Evolutionary conservation across 305 asterid genomes (phyloP).

Genomic region (Fraxinus xanthoxyloides): DNA sequence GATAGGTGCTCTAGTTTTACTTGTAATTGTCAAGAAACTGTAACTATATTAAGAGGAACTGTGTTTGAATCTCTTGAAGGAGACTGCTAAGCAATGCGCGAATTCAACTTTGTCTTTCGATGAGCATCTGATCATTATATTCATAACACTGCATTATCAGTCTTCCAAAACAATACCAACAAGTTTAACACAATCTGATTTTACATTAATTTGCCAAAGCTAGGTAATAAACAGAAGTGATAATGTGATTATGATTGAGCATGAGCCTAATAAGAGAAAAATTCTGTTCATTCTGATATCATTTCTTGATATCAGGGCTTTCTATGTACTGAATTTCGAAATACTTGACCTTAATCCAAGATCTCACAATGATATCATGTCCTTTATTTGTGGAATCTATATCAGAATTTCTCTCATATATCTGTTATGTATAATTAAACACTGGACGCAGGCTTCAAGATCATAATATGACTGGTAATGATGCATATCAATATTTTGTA

Average conservation of each 20-base stretch:
- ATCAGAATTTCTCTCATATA: not conserved
- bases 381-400: not conserved
- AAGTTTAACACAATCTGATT: not conserved
- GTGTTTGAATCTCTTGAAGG: not conserved
- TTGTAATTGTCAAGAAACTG: not conserved
- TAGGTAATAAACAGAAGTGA: not conserved
- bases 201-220: not conserved
- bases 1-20: not conserved
- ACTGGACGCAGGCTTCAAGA: constrained; percentile 68
- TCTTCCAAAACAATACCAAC: not conserved
- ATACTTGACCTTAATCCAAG: not conserved
- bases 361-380: not conserved
- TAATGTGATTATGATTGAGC: not conserved
- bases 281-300: not conserved
- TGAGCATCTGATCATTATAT: not conserved
- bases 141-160: not conserved
- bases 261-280: not conserved
- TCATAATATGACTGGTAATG: constrained; percentile 70
- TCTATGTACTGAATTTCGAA: not conserved
- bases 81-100: not conserved
- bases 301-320: not conserved
- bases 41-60: not conserved
- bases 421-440: not conserved
- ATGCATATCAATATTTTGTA: constrained; percentile 84
- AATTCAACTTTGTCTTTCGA: not conserved